These are phyloP conservation scores for Tolypocladium sp. DNA, from an alignment of 2,329 filamentous ascomycete genomes.

Conservation along the genomic window DNA sequence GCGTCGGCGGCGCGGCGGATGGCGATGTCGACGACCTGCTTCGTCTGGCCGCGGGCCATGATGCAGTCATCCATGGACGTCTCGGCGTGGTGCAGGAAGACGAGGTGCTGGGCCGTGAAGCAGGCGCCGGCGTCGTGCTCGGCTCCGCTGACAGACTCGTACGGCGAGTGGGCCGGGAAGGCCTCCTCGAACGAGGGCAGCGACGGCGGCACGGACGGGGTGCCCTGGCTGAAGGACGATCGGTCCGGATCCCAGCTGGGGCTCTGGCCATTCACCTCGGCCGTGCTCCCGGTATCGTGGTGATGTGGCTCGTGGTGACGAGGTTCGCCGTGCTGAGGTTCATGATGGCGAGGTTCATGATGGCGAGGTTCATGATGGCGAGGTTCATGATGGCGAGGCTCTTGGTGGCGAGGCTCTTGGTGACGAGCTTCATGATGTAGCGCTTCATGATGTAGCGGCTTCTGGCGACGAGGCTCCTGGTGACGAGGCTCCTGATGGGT, in stretches of 20 bases:
- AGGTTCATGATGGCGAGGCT: too few species aligned
- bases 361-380: too few species aligned
- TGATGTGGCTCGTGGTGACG: too few species aligned
- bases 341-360: too few species aligned
- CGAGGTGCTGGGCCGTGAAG: conserved; percentile 28
- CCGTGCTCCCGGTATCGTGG: neutral
- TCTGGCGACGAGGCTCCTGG: conserved; percentile 2
- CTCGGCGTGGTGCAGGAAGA: conserved; percentile 28
- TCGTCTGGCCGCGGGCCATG: conserved; percentile 9
- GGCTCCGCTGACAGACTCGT: neutral
- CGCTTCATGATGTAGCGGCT: too few species aligned
- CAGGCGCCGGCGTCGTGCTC: neutral
- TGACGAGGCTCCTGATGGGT: conserved; percentile 1
- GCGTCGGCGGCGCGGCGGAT: conserved; percentile 21
- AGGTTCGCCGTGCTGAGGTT: too few species aligned
- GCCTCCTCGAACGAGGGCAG: conserved; percentile 2
- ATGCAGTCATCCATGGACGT: conserved; percentile 13
- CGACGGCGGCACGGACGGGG: neutral
- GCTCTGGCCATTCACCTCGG: neutral
- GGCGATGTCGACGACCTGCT: conserved; percentile 19
- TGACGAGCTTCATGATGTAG: too few species aligned
- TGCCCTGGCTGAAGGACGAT: too few species aligned
- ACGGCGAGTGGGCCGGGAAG: conserved; percentile 3
- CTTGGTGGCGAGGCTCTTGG: neutral
- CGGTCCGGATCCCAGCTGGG: neutral